Percentiles rank a stretch among this genome's conserved stretches.
Conservation (phyloP, 1,284 basidiomycete species). For the Boletus semigastroideus region DNA sequence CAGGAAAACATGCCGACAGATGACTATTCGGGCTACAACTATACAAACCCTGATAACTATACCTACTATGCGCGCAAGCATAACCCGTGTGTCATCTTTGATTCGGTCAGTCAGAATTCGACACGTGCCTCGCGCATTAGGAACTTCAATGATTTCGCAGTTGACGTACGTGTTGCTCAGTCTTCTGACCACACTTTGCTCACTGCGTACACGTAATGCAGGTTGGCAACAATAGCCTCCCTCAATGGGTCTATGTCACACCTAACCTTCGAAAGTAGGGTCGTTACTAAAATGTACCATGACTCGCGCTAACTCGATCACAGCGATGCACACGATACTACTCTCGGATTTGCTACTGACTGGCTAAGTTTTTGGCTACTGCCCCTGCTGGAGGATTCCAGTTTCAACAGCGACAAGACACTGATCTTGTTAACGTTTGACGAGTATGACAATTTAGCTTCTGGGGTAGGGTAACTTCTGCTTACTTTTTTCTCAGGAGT, state of each 20-base stretch:
- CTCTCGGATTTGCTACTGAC: slow-evolving; percentile 45
- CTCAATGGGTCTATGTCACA: slow-evolving; percentile 65
- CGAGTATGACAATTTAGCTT: slow-evolving; percentile 26
- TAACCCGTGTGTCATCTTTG: slow-evolving; percentile 56
- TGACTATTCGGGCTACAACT: slow-evolving; percentile 50
- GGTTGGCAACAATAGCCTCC: slow-evolving; percentile 43
- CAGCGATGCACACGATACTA: slow-evolving; percentile 53
- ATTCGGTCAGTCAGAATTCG: slow-evolving; percentile 45
- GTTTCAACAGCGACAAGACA: slow-evolving; percentile 52
- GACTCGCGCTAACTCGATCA: slow-evolving; percentile 19
- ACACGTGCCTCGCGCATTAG: slow-evolving; percentile 50
- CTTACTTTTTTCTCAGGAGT: slow-evolving; percentile 35
- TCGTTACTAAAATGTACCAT: background rate
- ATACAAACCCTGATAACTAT: slow-evolving; percentile 43
- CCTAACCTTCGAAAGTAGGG: slow-evolving; percentile 51
- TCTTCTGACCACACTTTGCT: background rate
- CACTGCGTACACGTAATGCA: slow-evolving; percentile 2
- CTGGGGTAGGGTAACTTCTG: background rate
- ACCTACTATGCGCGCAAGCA: slow-evolving; percentile 61
- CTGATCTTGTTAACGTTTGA: slow-evolving; percentile 59
- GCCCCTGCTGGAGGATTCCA: slow-evolving; percentile 46
- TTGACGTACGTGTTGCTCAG: slow-evolving; percentile 40
- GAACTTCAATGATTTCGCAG: slow-evolving; percentile 64
- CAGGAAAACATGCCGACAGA: slow-evolving; percentile 64
- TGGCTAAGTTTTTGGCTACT: slow-evolving; percentile 57